Base-by-base conservation (phyloP, 2,329 filamentous ascomycete species). In the Pseudonectria buxi region DNA sequence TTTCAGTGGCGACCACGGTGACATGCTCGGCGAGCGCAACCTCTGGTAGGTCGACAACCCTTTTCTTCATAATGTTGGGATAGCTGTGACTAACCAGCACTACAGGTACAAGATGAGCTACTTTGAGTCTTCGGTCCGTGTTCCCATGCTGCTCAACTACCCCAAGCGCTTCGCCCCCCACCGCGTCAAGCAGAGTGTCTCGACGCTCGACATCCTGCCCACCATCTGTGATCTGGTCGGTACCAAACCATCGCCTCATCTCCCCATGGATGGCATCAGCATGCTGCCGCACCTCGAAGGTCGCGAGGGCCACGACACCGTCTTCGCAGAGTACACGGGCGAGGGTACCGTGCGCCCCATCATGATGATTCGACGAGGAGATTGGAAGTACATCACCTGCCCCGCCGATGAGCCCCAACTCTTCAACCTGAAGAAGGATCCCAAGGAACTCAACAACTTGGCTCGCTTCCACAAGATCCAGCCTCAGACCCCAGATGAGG, bases 321-420 rank as follows among this genome's bases (percentile, higher is more conserved):
- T 92, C n/a, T 83, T 90, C 51, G 88, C 87, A 41, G 89, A 95
- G 65, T 95, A 95, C 66, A 94, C 90, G 55, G 89, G 87, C 32
- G 89, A 95, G 63, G 89, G 89, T 31, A 95, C 89, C 2, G 72
- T 94, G 37, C 81, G 84, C 4, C 89, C 89, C 2, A 76, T 94
- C 37, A 86, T 94, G 72, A 95, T 95, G 89, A 95, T 95, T 55
- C 81, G 85, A 39, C 81, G 87, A 36, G 86, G 86, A 7, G 72
- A 75, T 30, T 95, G 86, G 86, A 95, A 95, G 69, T 95, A 88
- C 60, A 79, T 92, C 45, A 87, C 77, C 44, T 95, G 87, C 53
- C 80, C 88, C 6, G 81, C 81, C 14, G 89, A 95, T 55, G 81
- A 83, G 24, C 81, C 85, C 22, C 86, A 92, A 65, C 74, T 95